phyloP scores from a whole-genome alignment of 108 stramenopile species.

The Hondaea fermentalgiana region DNA sequence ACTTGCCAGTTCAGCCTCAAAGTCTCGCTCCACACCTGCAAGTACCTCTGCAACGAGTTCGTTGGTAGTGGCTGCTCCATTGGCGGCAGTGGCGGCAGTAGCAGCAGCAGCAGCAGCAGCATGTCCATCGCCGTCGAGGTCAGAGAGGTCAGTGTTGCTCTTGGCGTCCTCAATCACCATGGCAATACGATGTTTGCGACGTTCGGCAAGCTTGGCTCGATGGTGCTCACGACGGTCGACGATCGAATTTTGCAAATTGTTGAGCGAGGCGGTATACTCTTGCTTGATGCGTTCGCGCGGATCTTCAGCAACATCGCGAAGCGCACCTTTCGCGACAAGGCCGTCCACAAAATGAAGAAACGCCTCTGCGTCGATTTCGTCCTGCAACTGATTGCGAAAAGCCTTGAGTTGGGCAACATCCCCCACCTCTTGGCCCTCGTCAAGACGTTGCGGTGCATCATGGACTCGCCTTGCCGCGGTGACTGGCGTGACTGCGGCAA shows the following conservation, averaged over 20 bases:
- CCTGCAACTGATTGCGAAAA: background rate
- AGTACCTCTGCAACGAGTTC: background rate
- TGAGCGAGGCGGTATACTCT: background rate
- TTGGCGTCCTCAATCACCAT: constrained; percentile 9
- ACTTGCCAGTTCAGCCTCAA: background rate
- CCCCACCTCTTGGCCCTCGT: background rate
- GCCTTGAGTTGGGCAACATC: background rate
- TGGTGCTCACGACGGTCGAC: background rate
- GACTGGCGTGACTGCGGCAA: background rate
- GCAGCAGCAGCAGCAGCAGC: background rate
- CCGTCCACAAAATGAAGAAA: background rate
- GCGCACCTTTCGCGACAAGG: background rate
- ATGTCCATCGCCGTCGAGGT: background rate
- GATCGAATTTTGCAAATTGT: background rate
- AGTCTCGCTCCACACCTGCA: background rate
- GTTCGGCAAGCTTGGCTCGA: background rate
- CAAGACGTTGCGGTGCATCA: background rate
- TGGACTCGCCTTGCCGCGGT: background rate
- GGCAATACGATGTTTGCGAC: background rate
- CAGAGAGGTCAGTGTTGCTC: background rate
- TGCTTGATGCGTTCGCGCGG: background rate
- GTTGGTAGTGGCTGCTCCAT: too few relatives aligned
- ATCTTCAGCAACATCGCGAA: background rate
- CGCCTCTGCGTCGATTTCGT: background rate
- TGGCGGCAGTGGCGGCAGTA: background rate